Evolutionary conservation across 1,139 yeast genomes (phyloP).

Genomic region (Blastobotrys raffinosifermentans): DNA sequence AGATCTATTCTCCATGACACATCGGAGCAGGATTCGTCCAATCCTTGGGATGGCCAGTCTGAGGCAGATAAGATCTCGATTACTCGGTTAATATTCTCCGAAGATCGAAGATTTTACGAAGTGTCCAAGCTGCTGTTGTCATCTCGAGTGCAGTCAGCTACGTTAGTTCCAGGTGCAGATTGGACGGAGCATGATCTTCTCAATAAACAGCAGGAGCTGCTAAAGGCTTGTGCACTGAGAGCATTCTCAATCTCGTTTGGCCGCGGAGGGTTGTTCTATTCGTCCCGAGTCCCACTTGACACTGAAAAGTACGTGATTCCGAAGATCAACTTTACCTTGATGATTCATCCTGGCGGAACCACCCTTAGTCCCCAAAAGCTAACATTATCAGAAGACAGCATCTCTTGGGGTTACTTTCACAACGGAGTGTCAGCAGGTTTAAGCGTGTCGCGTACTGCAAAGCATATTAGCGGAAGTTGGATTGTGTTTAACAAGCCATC

Average conservation of each 20-base stretch:
- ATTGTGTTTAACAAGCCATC: conserved; percentile 80
- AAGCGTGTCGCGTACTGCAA: conserved; percentile 61
- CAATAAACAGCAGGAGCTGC: conserved; percentile 55
- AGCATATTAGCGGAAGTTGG: conserved; percentile 87
- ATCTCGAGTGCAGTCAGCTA: conserved; percentile 50
- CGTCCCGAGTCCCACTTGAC: conserved; percentile 68
- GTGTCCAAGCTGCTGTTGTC: conserved; percentile 66
- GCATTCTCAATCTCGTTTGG: conserved; percentile 76
- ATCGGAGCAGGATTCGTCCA: conserved; percentile 44
- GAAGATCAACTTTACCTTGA: conserved; percentile 60
- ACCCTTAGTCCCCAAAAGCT: conserved; percentile 58
- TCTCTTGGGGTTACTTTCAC: conserved; percentile 87
- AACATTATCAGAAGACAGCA: conserved; percentile 43
- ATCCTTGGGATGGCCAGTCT: conserved; percentile 62
- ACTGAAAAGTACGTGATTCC: conserved; percentile 85
- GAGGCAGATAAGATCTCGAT: conserved; percentile 62
- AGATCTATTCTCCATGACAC: conserved; percentile 43
- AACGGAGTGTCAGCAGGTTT: conserved; percentile 89
- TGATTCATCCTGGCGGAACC: conserved; percentile 61
- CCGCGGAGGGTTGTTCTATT: conserved; percentile 64
- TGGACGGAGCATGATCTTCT: conserved; percentile 54
- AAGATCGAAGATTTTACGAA: conserved; percentile 76
- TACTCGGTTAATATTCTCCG: conserved; percentile 67
- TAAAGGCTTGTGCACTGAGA: conserved; percentile 59
- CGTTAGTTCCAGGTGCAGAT: conserved; percentile 37